phyloP scores from a whole-genome alignment of 805 yeast genomes.

The Osmozyma mogii region DNA sequence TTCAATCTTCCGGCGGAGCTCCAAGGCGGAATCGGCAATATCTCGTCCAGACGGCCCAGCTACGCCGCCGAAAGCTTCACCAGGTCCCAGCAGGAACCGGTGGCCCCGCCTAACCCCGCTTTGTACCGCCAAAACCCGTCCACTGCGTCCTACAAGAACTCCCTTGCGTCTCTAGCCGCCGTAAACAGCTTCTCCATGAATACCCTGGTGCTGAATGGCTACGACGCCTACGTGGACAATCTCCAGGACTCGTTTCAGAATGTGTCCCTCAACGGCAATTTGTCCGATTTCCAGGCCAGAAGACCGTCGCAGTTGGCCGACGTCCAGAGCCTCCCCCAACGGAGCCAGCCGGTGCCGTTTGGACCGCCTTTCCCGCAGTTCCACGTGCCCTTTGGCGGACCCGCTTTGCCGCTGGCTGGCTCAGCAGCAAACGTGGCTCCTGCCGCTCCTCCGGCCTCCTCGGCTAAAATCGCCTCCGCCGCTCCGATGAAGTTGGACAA shows the following conservation, averaged over 20 bases:
- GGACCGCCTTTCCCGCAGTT: constrained; percentile 6
- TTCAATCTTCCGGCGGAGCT: constrained; percentile 49
- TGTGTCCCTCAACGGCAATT: constrained; percentile 25
- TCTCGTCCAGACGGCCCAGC: constrained; percentile 64
- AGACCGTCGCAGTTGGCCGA: constrained; percentile 37
- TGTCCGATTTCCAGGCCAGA: constrained; percentile 33
- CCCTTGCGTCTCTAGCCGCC: constrained; percentile 23
- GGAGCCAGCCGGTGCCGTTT: constrained; percentile 1
- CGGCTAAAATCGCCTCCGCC: neutral
- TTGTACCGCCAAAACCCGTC: neutral
- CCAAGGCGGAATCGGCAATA: constrained; percentile 57
- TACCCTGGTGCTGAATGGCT: neutral
- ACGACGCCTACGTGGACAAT: constrained; percentile 15
- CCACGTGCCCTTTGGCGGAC: constrained; percentile 3
- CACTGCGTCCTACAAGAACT: constrained; percentile 3
- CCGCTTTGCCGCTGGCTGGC: no score
- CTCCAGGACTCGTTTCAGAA: constrained; percentile 22
- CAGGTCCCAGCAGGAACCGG: constrained; percentile 14
- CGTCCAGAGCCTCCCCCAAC: constrained; percentile 10
- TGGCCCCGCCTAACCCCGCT: neutral
- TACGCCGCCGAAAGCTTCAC: constrained; percentile 63
- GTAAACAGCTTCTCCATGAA: constrained; percentile 20
- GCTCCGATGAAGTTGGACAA: constrained; percentile 43
- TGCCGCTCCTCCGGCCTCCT: no score
- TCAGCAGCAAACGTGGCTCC: no score